Evolutionary conservation across 2,329 filamentous ascomycete genomes (phyloP).

Genomic region (Cercospora canescens): DNA sequence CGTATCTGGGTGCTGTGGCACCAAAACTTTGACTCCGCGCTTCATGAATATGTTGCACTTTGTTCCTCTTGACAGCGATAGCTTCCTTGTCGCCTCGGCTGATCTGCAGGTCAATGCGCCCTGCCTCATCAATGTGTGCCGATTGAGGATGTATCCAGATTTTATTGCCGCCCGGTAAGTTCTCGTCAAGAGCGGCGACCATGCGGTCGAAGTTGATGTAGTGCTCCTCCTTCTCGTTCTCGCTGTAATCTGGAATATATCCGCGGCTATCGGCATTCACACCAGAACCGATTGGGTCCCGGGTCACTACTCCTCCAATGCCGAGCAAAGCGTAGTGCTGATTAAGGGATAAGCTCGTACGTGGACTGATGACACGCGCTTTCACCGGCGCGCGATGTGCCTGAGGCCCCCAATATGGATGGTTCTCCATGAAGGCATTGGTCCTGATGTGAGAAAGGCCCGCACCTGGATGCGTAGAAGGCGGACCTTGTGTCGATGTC

Average conservation of each 20-base stretch:
- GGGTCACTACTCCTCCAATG: conserved; percentile 46
- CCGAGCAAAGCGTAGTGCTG: conserved; percentile 41
- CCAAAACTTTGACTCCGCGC: conserved; percentile 15
- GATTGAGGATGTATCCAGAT: conserved; percentile 51
- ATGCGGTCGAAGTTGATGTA: conserved; percentile 44
- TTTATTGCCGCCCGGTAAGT: conserved; percentile 53
- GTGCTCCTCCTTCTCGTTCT: conserved; percentile 35
- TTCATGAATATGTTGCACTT: conserved; percentile 30
- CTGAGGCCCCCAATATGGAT: conserved; percentile 62
- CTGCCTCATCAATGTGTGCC: conserved; percentile 48
- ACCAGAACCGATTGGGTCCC: conserved; percentile 10
- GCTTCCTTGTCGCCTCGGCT: conserved; percentile 33
- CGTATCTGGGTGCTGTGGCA: conserved; percentile 10
- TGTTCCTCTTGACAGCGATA: conserved; percentile 34
- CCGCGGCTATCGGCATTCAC: not conserved
- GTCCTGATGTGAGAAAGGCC: conserved; percentile 63
- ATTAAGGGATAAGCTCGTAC: conserved; percentile 39
- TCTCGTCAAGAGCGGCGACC: conserved; percentile 41
- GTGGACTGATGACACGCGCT: conserved; percentile 57
- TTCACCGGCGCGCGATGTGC: conserved; percentile 52
- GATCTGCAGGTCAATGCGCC: conserved; percentile 43
- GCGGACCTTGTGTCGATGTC: conserved; percentile 45
- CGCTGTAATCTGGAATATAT: not conserved
- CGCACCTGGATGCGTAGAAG: conserved; percentile 65
- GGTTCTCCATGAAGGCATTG: conserved; percentile 57